Evolutionary conservation across 2,329 filamentous ascomycete species (phyloP).

Genomic region (Stagonosporopsis tanaceti): DNA sequence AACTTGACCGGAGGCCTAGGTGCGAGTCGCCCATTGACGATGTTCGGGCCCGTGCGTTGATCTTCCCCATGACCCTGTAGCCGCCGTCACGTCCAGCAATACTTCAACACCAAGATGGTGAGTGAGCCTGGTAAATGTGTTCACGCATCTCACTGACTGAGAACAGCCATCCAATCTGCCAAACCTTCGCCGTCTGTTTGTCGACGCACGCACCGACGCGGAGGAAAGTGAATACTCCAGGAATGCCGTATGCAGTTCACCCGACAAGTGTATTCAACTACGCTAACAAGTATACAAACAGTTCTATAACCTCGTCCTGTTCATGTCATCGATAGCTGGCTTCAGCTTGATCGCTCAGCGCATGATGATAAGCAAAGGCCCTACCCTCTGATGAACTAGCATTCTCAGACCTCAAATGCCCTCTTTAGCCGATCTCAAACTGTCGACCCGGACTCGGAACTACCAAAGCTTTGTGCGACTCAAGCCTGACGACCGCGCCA

Average conservation of each 20-base stretch:
- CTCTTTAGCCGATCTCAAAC: no score
- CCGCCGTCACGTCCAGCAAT: constrained; percentile 5
- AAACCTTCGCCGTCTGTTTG: constrained; percentile 94
- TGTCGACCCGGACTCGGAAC: not conserved
- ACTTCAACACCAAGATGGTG: constrained; percentile 27
- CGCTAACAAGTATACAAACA: constrained; percentile 48
- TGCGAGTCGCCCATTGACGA: constrained; percentile 39
- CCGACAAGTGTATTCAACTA: not conserved
- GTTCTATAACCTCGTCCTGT: constrained; percentile 98
- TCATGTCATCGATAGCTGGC: constrained; percentile 93
- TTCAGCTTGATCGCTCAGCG: constrained; percentile 93
- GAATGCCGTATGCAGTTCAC: constrained; percentile 74
- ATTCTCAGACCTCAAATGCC: no score
- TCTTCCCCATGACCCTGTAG: constrained; percentile 4
- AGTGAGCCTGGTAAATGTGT: not conserved
- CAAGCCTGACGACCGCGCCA: not conserved
- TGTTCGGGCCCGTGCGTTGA: constrained; percentile 33
- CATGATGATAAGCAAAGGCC: constrained; percentile 60
- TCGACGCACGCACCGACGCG: constrained; percentile 89
- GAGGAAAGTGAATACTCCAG: constrained; percentile 95
- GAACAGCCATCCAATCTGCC: constrained; percentile 76
- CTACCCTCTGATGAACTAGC: constrained; percentile 2
- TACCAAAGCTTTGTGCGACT: not conserved
- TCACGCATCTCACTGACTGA: not conserved
- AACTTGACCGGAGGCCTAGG: constrained; percentile 26